Conservation (phyloP, 2,329 filamentous ascomycete genomes). For the Botryotinia narcissicola region DNA sequence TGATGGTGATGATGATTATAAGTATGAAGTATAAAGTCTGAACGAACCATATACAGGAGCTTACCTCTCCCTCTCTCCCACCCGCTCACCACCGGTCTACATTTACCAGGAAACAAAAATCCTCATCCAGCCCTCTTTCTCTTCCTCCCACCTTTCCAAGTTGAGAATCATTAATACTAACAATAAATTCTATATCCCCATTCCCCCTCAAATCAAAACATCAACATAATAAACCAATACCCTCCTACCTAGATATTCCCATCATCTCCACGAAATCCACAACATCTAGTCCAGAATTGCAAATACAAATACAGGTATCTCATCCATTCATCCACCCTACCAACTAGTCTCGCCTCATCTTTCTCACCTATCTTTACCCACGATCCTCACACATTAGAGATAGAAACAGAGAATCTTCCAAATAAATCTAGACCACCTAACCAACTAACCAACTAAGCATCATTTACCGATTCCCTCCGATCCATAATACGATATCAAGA, state of each 20-base stretch:
- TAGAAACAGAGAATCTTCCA: background rate
- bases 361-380: background rate
- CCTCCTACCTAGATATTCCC: background rate
- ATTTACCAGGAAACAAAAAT: background rate
- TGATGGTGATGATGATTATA: no score
- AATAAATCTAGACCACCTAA: background rate
- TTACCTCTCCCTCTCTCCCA: no score
- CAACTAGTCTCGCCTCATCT: background rate
- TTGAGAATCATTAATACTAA: background rate
- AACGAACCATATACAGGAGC: background rate
- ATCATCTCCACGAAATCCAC: background rate
- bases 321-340: background rate
- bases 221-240: background rate
- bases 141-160: background rate
- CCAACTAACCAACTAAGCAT: background rate
- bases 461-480: no score
- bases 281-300: no score
- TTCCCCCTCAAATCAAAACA: background rate
- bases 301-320: background rate
- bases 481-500: background rate
- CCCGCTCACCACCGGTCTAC: background rate
- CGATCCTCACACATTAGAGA: background rate
- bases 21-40: background rate
- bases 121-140: no score
- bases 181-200: fast-evolving